These are phyloP conservation scores for Inga laurina DNA, from an alignment of 306 rosid species.

Conservation along the genomic window DNA sequence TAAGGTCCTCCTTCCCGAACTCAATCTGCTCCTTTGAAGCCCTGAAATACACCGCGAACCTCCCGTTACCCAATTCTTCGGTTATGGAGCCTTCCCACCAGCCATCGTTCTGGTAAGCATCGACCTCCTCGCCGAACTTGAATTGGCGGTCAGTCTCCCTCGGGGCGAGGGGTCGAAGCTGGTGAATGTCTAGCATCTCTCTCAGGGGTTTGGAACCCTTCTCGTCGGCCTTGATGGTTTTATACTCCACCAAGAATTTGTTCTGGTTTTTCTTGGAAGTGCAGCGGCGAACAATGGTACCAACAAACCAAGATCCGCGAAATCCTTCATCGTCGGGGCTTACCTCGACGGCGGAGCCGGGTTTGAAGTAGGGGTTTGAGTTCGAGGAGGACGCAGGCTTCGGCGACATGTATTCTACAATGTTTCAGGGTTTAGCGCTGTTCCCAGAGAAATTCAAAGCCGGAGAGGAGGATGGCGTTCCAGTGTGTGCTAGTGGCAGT, in stretches of 20 bases:
- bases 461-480: neutral
- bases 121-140: slow-evolving; percentile 61
- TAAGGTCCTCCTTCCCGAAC: slow-evolving; percentile 42
- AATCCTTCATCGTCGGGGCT: slow-evolving; percentile 59
- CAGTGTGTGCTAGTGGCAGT: neutral
- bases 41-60: slow-evolving; percentile 50
- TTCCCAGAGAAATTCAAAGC: neutral
- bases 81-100: slow-evolving; percentile 69
- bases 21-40: slow-evolving; percentile 49
- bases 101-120: slow-evolving; percentile 57
- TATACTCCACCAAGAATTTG: slow-evolving; percentile 44
- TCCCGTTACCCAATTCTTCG: slow-evolving; percentile 31
- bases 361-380: slow-evolving; percentile 17
- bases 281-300: slow-evolving; percentile 40
- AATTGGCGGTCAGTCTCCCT: slow-evolving; percentile 27
- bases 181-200: slow-evolving; percentile 33
- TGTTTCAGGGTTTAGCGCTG: neutral
- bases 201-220: slow-evolving; percentile 34
- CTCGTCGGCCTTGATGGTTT: slow-evolving; percentile 40
- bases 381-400: neutral
- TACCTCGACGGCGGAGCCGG: slow-evolving; percentile 49
- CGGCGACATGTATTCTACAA: slow-evolving; percentile 10
- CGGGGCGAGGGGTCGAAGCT: slow-evolving; percentile 54
- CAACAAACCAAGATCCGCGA: slow-evolving; percentile 58
- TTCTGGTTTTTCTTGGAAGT: neutral